These are phyloP conservation scores for Gaeumannomyces sp. DNA, from an alignment of 2,329 filamentous ascomycete genomes.

Conservation along the genomic window DNA sequence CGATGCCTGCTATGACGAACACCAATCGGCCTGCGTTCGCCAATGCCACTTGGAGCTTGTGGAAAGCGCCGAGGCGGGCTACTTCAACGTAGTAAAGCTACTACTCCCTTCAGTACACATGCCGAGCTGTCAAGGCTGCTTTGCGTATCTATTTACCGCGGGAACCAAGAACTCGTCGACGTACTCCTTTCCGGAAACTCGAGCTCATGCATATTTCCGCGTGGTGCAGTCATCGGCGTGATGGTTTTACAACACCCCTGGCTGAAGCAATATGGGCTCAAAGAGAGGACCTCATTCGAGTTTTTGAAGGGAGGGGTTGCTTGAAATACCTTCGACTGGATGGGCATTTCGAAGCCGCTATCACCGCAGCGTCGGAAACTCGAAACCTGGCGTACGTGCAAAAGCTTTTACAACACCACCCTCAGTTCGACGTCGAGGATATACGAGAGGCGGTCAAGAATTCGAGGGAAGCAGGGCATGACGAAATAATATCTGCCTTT, in stretches of 20 bases:
- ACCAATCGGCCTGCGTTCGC: not conserved
- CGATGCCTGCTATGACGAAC: not conserved
- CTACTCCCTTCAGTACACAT: not conserved
- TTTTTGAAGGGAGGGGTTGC: not conserved
- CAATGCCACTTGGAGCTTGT: too few relatives aligned
- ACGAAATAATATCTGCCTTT: not conserved
- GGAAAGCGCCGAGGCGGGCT: not conserved
- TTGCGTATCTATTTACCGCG: not conserved
- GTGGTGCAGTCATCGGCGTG: too few relatives aligned
- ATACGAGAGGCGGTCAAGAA: not conserved
- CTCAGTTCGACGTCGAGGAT: not conserved
- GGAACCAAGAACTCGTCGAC: not conserved
- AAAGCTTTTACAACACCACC: not conserved
- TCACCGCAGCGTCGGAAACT: not conserved
- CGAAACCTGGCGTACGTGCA: not conserved
- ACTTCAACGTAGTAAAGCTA: not conserved
- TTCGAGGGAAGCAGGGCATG: not conserved
- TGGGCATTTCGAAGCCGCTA: not conserved
- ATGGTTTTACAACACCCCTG: not conserved
- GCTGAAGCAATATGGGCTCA: not conserved
- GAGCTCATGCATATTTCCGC: too few relatives aligned
- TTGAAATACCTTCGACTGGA: not conserved
- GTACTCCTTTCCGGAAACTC: not conserved
- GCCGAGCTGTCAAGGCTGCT: too few relatives aligned
- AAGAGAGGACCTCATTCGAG: not conserved